phyloP scores from a whole-genome alignment of 345 rosid species.

The Limnanthes douglasii region DNA sequence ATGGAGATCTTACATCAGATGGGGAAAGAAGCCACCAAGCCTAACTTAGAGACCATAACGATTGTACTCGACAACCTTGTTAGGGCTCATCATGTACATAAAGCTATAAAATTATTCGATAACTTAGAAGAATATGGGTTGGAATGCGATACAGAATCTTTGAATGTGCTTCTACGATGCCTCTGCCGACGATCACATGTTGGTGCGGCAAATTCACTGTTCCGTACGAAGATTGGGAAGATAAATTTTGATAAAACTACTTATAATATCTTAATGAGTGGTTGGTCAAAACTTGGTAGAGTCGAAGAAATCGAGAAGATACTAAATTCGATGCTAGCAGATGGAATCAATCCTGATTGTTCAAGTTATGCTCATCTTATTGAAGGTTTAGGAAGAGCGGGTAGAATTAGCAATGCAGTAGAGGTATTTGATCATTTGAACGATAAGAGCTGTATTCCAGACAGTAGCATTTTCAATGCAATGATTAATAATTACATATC shows the following conservation, averaged over 20 bases:
- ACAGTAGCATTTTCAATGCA: conserved; percentile 50
- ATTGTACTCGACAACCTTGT: conserved; percentile 46
- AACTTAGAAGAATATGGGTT: conserved; percentile 35
- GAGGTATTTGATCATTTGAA: conserved; percentile 36
- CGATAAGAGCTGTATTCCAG: conserved; percentile 29
- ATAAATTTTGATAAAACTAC: conserved; percentile 30
- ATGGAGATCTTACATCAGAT: conserved; percentile 24
- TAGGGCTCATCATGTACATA: conserved; percentile 33
- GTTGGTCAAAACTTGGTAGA: conserved; percentile 71
- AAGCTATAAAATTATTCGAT: conserved; percentile 37
- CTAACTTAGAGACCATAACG: conserved; percentile 31
- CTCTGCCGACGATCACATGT: conserved; percentile 59
- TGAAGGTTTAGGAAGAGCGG: conserved; percentile 74
- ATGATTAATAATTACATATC: conserved; percentile 55
- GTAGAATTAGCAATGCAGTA: conserved; percentile 45
- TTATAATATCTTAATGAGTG: conserved; percentile 43
- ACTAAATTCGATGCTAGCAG: conserved; percentile 43
- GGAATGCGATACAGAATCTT: conserved; percentile 29
- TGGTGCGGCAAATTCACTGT: conserved; percentile 43
- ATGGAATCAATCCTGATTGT: conserved; percentile 42
- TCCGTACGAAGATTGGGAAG: conserved; percentile 36
- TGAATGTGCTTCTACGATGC: conserved; percentile 53
- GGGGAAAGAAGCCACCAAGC: conserved; percentile 16
- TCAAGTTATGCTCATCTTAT: conserved; percentile 39
- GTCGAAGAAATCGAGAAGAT: conserved; percentile 40